Evolutionary conservation across 1,139 yeast genomes (phyloP).

Genomic region (Pichia sp.): DNA sequence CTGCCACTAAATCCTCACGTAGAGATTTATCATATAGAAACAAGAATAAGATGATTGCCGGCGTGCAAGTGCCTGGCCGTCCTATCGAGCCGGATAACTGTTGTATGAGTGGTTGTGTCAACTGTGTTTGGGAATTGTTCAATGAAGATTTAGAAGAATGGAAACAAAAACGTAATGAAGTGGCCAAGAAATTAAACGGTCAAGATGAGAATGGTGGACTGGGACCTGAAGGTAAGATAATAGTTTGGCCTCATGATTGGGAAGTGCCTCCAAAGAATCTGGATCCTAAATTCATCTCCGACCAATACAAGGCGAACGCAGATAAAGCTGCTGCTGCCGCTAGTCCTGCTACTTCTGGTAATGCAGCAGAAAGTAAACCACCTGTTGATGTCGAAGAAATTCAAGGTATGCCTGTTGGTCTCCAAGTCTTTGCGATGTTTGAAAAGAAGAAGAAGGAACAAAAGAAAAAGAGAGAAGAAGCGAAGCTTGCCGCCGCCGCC

Average conservation of each 20-base stretch:
- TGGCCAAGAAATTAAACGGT: conserved; percentile 42
- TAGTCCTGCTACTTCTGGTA: too few relatives aligned
- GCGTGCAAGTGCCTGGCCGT: conserved; percentile 71
- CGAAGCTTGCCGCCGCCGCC: background rate
- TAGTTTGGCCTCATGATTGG: conserved; percentile 79
- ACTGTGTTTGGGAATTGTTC: conserved; percentile 95
- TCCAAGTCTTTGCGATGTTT: conserved; percentile 79
- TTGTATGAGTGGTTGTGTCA: conserved; percentile 96
- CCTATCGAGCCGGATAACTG: conserved; percentile 95
- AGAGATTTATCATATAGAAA: conserved; percentile 33
- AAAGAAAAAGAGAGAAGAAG: conserved; percentile 2
- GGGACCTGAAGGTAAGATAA: conserved; percentile 25
- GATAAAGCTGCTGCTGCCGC: conserved; percentile 16
- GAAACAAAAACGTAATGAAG: conserved; percentile 58
- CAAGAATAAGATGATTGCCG: conserved; percentile 48
- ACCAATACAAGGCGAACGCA: conserved; percentile 29
- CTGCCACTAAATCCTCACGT: conserved; percentile 31
- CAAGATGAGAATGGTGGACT: conserved; percentile 15
- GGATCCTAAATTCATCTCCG: conserved; percentile 40
- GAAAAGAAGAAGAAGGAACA: conserved; percentile 62
- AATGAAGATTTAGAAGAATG: conserved; percentile 87
- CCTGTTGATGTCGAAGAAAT: conserved; percentile 34
- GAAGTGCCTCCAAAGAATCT: conserved; percentile 61
- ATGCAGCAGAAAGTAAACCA: conserved; percentile 37
- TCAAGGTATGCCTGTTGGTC: conserved; percentile 65